Base-by-base conservation (phyloP, 345 rosid genomes). In the Arabis alpina region DNA sequence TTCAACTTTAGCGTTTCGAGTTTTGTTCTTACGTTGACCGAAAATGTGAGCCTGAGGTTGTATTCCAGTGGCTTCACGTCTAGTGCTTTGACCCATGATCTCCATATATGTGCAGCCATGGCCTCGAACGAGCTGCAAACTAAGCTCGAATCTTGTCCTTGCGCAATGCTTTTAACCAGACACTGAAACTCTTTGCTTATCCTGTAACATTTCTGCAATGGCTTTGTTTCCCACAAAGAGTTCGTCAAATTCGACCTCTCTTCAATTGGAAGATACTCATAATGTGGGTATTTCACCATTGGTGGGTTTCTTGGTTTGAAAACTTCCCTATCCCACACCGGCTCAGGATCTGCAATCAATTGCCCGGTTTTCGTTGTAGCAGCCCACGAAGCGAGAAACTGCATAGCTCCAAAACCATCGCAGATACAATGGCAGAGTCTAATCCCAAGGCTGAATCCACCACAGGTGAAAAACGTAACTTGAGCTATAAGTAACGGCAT, bases 341-440 rank as follows among this genome's bases (percentile, higher is more conserved):
- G 96, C 16, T 72, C 73, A 9, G 94, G 96, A 28, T 84, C 77
- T 25, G 81, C 70, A 15, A 72, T 75, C 82, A 87, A 34, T 11
- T 37, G 61, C 3, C 98, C 92, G 12, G 81, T 40, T 78, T 82
- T 87, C 0, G 94, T 84, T 0, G 90, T 83, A 16, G 91, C 84
- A 19, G 92, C 88, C 98, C 98, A 88, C 0, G 96, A 85, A 16
- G 80, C 77, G 2, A 93, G 88, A 72, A 93, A 84, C 71, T 88
- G 92, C 97, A 93, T 93, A 1, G 98, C 98, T 10, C 97, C 97
- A 12, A 91, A 74, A 54, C 97, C 98, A 66, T 91, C 97, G 11
- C 88, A 91, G 58, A 89, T 91, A 77, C 96, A 93, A 60, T 91
- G 97, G 70, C 94, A 93, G 13, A 93, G 89, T 64, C 97, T 85